Evolutionary conservation across 495 filamentous ascomycete species (phyloP).

Genomic region (Daldinia bambusicola): DNA sequence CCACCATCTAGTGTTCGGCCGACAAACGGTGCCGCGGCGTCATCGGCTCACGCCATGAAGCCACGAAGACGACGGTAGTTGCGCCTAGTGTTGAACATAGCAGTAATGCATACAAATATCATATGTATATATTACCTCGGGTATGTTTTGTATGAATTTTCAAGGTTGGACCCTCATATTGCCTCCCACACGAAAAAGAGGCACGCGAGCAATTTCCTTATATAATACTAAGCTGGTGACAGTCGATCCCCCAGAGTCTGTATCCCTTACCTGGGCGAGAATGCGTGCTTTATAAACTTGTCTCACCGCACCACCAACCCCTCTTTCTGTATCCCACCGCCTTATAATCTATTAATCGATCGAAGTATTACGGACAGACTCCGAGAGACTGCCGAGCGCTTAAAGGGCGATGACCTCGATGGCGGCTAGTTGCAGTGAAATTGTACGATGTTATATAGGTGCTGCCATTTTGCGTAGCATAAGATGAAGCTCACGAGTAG

Average conservation of each 20-base stretch:
- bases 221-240: slow-evolving; percentile 2
- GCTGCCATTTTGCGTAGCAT: slow-evolving; percentile 7
- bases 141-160: slow-evolving; percentile 9
- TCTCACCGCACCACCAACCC: slow-evolving; percentile 13
- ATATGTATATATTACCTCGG: background rate
- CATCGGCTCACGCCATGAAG: background rate
- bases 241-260: background rate
- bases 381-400: background rate
- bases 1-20: background rate
- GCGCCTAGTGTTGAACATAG: no score
- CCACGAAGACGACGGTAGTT: slow-evolving; percentile 14
- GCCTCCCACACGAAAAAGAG: slow-evolving; percentile 12
- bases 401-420: slow-evolving; percentile 3
- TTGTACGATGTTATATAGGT: background rate
- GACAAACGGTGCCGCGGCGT: background rate
- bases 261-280: background rate
- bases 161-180: slow-evolving; percentile 14
- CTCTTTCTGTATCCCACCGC: slow-evolving; percentile 16
- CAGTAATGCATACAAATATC: background rate
- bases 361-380: background rate
- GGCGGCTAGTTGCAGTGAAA: slow-evolving; percentile 3
- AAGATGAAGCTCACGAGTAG: background rate
- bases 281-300: slow-evolving; percentile 16
- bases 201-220: slow-evolving; percentile 40
- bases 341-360: slow-evolving; percentile 7